Base-by-base conservation (phyloP, 495 filamentous ascomycete species). In the Daldinia loculata region DNA sequence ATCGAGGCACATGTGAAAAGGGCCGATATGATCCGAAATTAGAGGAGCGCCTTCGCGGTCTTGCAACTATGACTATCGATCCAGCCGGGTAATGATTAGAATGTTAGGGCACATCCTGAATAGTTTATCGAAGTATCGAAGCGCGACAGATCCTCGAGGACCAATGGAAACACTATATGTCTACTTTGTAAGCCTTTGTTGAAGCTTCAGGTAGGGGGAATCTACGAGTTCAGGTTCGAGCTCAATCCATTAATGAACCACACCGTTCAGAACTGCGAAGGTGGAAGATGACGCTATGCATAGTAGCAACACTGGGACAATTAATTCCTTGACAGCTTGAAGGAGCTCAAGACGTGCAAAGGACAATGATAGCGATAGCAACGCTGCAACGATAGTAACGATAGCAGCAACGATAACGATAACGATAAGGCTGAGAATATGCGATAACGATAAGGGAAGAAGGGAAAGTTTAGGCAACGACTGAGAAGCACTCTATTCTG, bases 91-190 rank as follows among this genome's bases (percentile, higher is more conserved):
- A 36, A 63, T 38, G 30, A 53, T 36, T 39, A n/a, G 50, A 52
- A 72, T 38, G 39, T 48, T 60, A 62, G 14, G 4, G 63, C 57
- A 59, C 70, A 72, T 72, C 61, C 65, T 72, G 70, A 53, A 72
- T 48, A 39, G 39, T 56, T 30, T 63, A 48, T 55, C 34, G 52
- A 17, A 41, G 26, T 34, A 30, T 60, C 36, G 24, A 56, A 52
- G 15, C 22, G 51, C 41, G 41, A 61, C 3, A 53, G 61, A 69
- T 65, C 24, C 45, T 48, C 39, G 38, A 39, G 55, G n/a, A 65
- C 53, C 41, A 61, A 71, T 56, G 19, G 24, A n/a, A 39, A 34
- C 17, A 30, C 50, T 29, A 7, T 27, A 9, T 32, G 29, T 15
- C 50, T 9, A 24, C 2, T n/a, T 41, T 41, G 38, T 41, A 41